Base-by-base conservation (phyloP, 257 asterid genomes). In the Penstemon newberryi region DNA sequence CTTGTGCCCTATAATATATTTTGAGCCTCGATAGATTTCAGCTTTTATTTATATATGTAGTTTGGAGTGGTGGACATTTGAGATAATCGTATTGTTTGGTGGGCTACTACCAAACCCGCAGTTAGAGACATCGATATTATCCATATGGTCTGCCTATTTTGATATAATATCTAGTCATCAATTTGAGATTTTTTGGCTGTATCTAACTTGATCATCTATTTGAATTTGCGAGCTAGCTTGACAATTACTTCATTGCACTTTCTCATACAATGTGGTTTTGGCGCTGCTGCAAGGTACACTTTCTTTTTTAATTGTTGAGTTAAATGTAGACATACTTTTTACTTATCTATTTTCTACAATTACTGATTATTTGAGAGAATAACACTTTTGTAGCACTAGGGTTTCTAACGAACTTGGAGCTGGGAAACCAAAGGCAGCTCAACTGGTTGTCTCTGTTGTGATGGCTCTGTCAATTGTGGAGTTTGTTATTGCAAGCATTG, bases 381-480 rank as follows among this genome's bases (percentile, higher is more conserved):
- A 6, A 5, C 41, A 11, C 1, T 68, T 49, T 52, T 77, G 63
- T 37, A 89, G 94, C 65, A 85, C 91, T 67, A 84, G 89, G 33
- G 75, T 86, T 53, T 82, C 96, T 7, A 84, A 89, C 63, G 96
- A 83, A 60, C 86, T 89, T 5, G 96, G 96, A 70, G 94, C 90
- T 51, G 94, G 91, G 69, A 83, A 82, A 51, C 84, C 91, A 15
- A 55, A 37, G 60, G 82, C 79, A 0, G 94, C 91, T 60, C 64
- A 66, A 78, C 42, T 79, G 53, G 85, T 83, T 55, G 49, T 88
- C 6, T 69, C 11, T 7, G 63, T 78, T 8, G 87, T 82, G 52
- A 40, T 81, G 50, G 33, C 65, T 69, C 66, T 83, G 42, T 71
- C 86, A 2, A 71, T 69, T 47, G 39, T 78, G 45, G 96, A 89